A percentile compares a stretch with the other conserved stretches of the same genome.
These are phyloP conservation scores for Neophaeococcomyces mojaviensis DNA, from an alignment of 2,329 filamentous ascomycete genomes.

Conservation along the genomic window DNA sequence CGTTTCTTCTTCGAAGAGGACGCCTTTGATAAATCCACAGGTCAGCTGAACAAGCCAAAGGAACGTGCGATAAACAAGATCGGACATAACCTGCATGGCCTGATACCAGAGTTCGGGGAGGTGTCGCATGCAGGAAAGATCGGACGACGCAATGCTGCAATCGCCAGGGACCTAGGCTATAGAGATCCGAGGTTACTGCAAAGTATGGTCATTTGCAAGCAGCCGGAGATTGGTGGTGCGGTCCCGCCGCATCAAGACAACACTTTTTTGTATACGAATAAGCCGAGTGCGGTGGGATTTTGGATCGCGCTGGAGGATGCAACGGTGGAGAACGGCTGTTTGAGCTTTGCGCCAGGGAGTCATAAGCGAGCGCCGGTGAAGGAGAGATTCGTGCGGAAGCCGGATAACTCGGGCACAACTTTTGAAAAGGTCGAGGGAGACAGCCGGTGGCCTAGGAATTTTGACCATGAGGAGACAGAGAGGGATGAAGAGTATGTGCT, in stretches of 20 bases:
- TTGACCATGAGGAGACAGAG: conserved; percentile 33
- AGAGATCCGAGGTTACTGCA: conserved; percentile 70
- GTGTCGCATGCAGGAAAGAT: conserved; percentile 42
- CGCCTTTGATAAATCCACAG: conserved; percentile 59
- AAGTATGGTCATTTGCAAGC: conserved; percentile 98
- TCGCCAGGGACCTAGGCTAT: conserved; percentile 68
- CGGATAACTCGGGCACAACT: conserved; percentile 50
- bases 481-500: conserved; percentile 59
- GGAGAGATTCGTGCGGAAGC: conserved; percentile 66
- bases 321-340: conserved; percentile 74
- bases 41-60: conserved; percentile 68
- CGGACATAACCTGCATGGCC: conserved; percentile 66
- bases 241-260: conserved; percentile 89
- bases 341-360: conserved; percentile 77
- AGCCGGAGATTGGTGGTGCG: conserved; percentile 87
- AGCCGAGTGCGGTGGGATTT: conserved; percentile 84
- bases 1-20: conserved; percentile 98
- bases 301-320: conserved; percentile 97
- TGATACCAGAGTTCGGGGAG: conserved; percentile 58
- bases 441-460: conserved; percentile 52
- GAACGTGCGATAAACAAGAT: conserved; percentile 83
- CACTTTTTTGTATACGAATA: conserved; percentile 84
- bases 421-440: conserved; percentile 58
- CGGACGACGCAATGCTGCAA: conserved; percentile 45
- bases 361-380: conserved; percentile 66